Evolutionary conservation across 176 grass and related monocot genomes (phyloP), one percentile per base, ranked within the genome.

Genomic region (Raddia distichophylla): DNA sequence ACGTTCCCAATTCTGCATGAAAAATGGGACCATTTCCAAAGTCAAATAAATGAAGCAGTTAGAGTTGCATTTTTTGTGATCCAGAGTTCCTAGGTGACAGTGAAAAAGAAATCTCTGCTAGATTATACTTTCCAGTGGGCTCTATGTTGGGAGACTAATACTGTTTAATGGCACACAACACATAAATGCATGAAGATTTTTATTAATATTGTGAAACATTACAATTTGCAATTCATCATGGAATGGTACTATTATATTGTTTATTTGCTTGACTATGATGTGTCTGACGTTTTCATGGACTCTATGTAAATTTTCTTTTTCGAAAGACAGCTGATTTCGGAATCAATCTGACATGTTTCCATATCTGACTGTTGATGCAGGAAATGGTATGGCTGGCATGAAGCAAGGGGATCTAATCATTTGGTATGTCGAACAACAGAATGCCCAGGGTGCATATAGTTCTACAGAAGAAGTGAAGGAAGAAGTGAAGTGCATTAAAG

Each of bases 371-470:
- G 18, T 27, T 60, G 73, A 9, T 73, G 58, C 81, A 99, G 93
- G 85, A 74, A 90, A 90, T 80, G 91, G 87, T 80, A 73, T 99
- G 78, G 87, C 91, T 79, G 96, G 96, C 76, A 99, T 99, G 96
- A 99, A 95, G 59, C 93, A 99, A 91, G 87, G 87, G 60, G 93
- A 99, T 87, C 89, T 99, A 64, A 93, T 99, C 57, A 77, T 93
- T 61, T 99, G 96, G 96, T 95, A 95, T 64, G 93, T 99, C 4
- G 93, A 99, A 61, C 88, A 91, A 64, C 96, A 95, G 86, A 95
- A 99, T 85, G 93, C 89, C 40, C 60, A 93, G 88, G 96, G 93
- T 10, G 77, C 80, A 46, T 99, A 95, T 50, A 75, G 57, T 76
- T 91, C 91, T 34, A 95, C 93, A n/a, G 96, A 80, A 9, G 93